Percentiles rank a stretch among this genome's conserved stretches.
Evolutionary conservation across 306 rosid genomes (phyloP).

Genomic region (Ochetophila trinervis): DNA sequence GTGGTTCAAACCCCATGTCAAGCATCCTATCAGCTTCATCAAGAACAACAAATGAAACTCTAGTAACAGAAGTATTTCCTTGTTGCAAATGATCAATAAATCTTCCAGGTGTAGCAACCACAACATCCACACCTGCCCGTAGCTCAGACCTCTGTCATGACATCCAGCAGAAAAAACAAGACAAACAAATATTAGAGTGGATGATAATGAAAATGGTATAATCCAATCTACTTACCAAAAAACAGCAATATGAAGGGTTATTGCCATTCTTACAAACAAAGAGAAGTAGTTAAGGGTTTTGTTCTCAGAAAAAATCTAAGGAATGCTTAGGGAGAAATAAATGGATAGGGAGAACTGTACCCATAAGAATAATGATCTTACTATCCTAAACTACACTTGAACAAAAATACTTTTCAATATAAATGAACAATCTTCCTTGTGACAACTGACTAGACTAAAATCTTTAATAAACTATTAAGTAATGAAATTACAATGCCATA

Average conservation of each 20-base stretch:
- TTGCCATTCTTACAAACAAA: neutral
- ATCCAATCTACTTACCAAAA: neutral
- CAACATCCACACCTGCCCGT: conserved; percentile 71
- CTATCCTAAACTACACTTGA: conserved; percentile 4
- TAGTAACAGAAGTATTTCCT: conserved; percentile 73
- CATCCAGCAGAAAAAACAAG: conserved; percentile 26
- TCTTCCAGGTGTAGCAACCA: conserved; percentile 91
- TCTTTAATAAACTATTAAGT: neutral
- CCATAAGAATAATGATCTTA: neutral
- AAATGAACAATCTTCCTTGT: neutral
- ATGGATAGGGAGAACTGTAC: neutral
- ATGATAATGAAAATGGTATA: neutral
- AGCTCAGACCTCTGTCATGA: conserved; percentile 70
- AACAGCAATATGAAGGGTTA: neutral
- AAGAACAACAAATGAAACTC: conserved; percentile 77
- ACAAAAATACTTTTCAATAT: neutral
- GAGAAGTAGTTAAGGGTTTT: neutral
- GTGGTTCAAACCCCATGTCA: conserved; percentile 95
- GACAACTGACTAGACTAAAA: conserved; percentile 12
- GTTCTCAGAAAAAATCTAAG: neutral
- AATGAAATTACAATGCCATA: conserved; percentile 8
- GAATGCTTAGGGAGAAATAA: neutral
- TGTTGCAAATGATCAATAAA: conserved; percentile 87
- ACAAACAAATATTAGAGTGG: conserved; percentile 1
- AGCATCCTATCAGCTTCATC: conserved; percentile 96